Percentiles rank a stretch among this genome's conserved stretches.
These are phyloP conservation scores for Tulasnella sp. DNA, from an alignment of 768 basidiomycete species.

Conservation along the genomic window DNA sequence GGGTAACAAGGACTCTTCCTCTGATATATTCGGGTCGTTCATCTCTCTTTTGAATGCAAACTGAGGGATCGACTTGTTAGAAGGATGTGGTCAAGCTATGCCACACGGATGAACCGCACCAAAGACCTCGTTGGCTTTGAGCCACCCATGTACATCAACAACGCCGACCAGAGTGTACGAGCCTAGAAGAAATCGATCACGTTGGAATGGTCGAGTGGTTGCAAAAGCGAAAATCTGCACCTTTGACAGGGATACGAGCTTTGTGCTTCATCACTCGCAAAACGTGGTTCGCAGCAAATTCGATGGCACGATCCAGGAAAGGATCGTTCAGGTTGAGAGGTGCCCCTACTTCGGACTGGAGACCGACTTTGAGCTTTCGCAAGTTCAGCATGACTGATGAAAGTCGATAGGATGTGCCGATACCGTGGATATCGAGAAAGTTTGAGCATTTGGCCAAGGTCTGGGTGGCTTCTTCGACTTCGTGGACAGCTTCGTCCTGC, in stretches of 20 bases:
- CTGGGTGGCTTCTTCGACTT: constrained; percentile 43
- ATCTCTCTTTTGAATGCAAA: constrained; percentile 41
- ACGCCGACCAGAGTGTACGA: constrained; percentile 65
- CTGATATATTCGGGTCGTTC: constrained; percentile 44
- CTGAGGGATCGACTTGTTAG: constrained; percentile 30
- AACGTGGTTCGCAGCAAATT: constrained; percentile 56
- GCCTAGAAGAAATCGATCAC: not conserved
- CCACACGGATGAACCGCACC: constrained; percentile 40
- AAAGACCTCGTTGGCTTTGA: constrained; percentile 58
- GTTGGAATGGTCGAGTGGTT: not conserved
- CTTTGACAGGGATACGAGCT: constrained; percentile 63
- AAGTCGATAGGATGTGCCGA: constrained; percentile 55
- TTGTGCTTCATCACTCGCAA: constrained; percentile 60
- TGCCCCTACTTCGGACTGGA: constrained; percentile 28
- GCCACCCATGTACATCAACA: constrained; percentile 57
- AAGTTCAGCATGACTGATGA: constrained; percentile 51
- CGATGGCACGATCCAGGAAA: constrained; percentile 53
- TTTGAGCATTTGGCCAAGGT: constrained; percentile 47
- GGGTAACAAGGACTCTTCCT: constrained; percentile 54
- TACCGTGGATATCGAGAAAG: constrained; percentile 54
- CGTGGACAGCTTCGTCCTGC: constrained; percentile 51
- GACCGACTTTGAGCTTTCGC: constrained; percentile 47
- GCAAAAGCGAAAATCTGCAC: constrained; percentile 33
- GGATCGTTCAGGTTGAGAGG: constrained; percentile 40
- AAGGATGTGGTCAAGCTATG: too few relatives aligned